Base-by-base conservation (phyloP, 352 stramenopile species). In the Thraustochytrium sp. region DNA sequence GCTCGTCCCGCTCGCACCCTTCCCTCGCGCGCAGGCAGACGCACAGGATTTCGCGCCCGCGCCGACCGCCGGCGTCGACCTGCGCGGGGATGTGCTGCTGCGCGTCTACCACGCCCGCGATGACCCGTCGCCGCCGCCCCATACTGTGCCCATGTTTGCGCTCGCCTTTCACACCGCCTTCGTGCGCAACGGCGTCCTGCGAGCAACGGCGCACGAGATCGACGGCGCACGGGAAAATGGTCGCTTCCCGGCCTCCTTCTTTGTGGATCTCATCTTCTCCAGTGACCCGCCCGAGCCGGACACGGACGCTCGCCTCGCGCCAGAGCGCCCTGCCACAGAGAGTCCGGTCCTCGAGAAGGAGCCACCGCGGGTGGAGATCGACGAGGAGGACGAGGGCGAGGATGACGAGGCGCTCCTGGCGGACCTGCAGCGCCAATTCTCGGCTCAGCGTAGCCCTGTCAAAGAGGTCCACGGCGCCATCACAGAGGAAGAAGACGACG, bases 141-240 rank as follows among this genome's bases (percentile, higher is more conserved):
- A n/a, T n/a, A n/a, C 68, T 16, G 18, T 31, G 23, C 68, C 68
- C 34, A 80, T 80, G 68, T 80, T 80, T 80, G 68, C 68, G 21
- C 23, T 80, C 11, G 68, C 68, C 18, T 80, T 80, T 53, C 68
- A 80, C 68, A 65, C 48, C 16, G 46, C 29, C 31, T 80, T 80
- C 46, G 68, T 80, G 9, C 5, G 31, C 18, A 11, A 80, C 51
- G 46, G 68, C 68, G 68, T 80, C 68, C 38, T 80, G 44, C 68
- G 68, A 18, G 48, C 40, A 3, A 16, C 9, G 13, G 68, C 68
- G 26, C 16, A 46, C 0, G 68, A 80, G n/a, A 80, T 80, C 29
- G 68, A 80, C n/a, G 68, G 68, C 42, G 68, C 68, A 9, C 76
- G 76, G 42, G 68, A 26, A 8, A 80, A 80, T 34, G 68, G 68